Conservation (phyloP, 164 flowering plant species). For the Annona cherimola region DNA sequence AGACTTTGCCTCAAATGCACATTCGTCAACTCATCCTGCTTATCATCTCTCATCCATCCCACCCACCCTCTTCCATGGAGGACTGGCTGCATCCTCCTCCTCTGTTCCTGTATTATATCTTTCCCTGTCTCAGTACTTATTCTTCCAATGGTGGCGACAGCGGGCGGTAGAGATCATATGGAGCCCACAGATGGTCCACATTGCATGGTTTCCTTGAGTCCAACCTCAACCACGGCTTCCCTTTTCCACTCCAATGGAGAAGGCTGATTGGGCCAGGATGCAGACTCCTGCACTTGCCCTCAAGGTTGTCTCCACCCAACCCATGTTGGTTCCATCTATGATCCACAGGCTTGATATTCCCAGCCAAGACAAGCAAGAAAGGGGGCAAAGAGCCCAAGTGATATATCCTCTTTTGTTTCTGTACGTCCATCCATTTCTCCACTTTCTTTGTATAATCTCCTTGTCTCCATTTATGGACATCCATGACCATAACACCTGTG, state of each 20-base stretch:
- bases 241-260: slow-evolving; percentile 60
- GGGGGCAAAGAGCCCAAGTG: slow-evolving; percentile 55
- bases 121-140: slow-evolving; percentile 14
- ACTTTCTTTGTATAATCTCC: slow-evolving; percentile 31
- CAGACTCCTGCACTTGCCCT: slow-evolving; percentile 45
- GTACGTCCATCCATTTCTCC: slow-evolving; percentile 65
- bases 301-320: slow-evolving; percentile 50
- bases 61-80: neutral
- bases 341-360: slow-evolving; percentile 40
- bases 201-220: slow-evolving; percentile 45
- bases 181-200: slow-evolving; percentile 52
- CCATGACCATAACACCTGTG: slow-evolving; percentile 72
- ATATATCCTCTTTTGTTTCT: slow-evolving; percentile 47
- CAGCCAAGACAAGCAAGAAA: slow-evolving; percentile 46
- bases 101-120: neutral
- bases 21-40: neutral
- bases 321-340: slow-evolving; percentile 67
- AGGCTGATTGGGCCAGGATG: slow-evolving; percentile 55
- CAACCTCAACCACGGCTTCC: slow-evolving; percentile 53
- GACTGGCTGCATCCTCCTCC: too few relatives aligned
- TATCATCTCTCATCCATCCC: neutral
- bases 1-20: neutral
- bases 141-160: slow-evolving; percentile 26
- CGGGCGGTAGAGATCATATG: slow-evolving; percentile 44
- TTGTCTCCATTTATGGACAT: slow-evolving; percentile 49